Base-by-base conservation (phyloP, 805 yeast species). In the Suhomyces sp. region DNA sequence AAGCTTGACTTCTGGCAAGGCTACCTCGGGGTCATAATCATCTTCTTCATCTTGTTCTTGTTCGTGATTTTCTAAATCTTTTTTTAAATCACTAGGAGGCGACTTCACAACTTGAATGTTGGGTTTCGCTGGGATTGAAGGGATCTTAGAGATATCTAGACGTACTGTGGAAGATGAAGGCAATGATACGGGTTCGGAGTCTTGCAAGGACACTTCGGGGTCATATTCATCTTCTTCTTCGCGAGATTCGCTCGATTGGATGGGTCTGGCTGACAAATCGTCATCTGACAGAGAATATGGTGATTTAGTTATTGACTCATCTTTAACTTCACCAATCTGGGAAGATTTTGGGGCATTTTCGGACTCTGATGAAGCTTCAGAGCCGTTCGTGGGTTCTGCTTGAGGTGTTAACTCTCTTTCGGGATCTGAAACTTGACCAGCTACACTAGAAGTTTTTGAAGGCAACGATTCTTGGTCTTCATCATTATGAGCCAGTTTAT, bases 201-300 rank as follows among this genome's bases (percentile, higher is more conserved):
- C 10, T 15, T 25, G 28, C 18, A 51, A 41, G 4, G 44, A 36
- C 9, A 27, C 39, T 33, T 57, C 60, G 9, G 64, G 65, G 30
- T 58, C 62, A 38, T 58, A 57, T 10, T 53, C 60, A 1, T 48
- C 53, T 30, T 43, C 54, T 8, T 42, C 44, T 4, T 50, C 53
- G 15, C 21, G 19, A 9, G 33, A 13, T 4, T 16, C 12, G 9
- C 10, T 11, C 12, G 38, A 13, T 6, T 19, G 29, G 19, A 12
- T 11, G 5, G 25, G 16, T 11, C 16, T 29, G 14, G 12, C 32
- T 9, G 29, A 19, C 6, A 33, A 24, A 13, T 27, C 26, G 8
- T 22, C 38, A 19, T 35, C 33, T 11, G 38, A 25, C 33, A 28
- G 31, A 28, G 31, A 17, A 11, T 15, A 14, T 6, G n/a, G n/a